Conservation (phyloP, 768 basidiomycete genomes). For the Mycena filopes region DNA sequence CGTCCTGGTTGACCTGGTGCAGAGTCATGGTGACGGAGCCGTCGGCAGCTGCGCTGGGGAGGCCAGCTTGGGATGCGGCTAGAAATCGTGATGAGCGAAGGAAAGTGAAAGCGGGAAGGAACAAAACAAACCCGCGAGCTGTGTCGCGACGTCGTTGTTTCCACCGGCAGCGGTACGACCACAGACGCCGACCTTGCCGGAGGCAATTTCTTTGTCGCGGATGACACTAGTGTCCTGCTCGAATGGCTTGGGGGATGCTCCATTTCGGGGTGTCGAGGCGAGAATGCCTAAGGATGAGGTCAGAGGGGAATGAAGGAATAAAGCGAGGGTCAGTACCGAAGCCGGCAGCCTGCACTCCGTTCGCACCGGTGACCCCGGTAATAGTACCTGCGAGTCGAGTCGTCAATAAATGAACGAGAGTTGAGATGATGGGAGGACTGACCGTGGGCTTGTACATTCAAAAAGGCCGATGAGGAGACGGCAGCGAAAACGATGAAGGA, state of each 20-base stretch:
- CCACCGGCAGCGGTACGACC: constrained; percentile 26
- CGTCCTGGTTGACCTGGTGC: constrained; percentile 34
- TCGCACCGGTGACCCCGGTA: constrained; percentile 28
- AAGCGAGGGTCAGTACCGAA: not conserved
- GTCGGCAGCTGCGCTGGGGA: constrained; percentile 29
- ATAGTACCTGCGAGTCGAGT: constrained; percentile 14
- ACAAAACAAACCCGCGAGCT: constrained; percentile 24
- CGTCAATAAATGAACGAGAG: not conserved
- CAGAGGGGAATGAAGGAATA: not conserved
- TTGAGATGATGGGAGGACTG: not conserved
- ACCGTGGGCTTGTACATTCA: constrained; percentile 29
- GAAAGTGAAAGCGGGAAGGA: not conserved
- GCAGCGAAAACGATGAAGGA: constrained; percentile 22
- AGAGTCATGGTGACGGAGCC: constrained; percentile 31
- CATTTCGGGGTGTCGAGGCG: constrained; percentile 26
- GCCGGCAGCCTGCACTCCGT: constrained; percentile 25
- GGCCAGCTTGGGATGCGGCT: constrained; percentile 30
- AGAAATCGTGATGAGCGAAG: not conserved
- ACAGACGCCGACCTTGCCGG: constrained; percentile 30
- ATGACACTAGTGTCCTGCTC: constrained; percentile 33
- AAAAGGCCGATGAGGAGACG: constrained; percentile 15
- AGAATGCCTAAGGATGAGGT: constrained; percentile 20
- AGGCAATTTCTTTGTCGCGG: constrained; percentile 23
- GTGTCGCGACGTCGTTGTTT: constrained; percentile 32
- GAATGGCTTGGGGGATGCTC: constrained; percentile 21